Evolutionary conservation across 2,329 filamentous ascomycete species (phyloP), one percentile per base, ranked within the genome.

Genomic region (Hyphodiscus sp.): DNA sequence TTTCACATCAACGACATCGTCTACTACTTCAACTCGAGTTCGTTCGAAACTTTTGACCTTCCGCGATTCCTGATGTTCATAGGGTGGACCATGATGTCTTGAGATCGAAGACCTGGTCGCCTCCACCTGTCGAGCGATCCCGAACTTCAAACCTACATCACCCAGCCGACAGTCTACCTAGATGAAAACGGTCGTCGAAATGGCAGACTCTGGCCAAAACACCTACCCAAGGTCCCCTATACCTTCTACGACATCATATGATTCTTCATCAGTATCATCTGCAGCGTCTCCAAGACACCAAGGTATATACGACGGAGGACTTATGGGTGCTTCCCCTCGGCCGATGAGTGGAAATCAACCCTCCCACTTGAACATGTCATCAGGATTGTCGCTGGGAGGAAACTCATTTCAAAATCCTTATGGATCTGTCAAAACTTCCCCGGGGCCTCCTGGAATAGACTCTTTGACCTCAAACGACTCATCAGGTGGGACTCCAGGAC

Each of bases 191-290:
- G 50, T 49, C 51, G 53, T 50, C 51, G 61, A 54, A 65, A 83
- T 83, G 80, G 74, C 79, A 63, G 74, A 79, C 55, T 70, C 72
- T 67, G 73, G 77, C 63, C 80, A 83, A 71, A 80, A 76, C 67
- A 70, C 75, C 48, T 83, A 80, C 68, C 71, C 78, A 64, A 80
- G 79, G 70, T 84, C 81, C 54, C 81, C 82, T 56, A 82, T 82
- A 68, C 75, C 74, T 56, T 82, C 80, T 59, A 78, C 76, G 58
- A 75, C 76, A 68, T 83, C 80, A 60, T 84, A 82, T 75, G 80
- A 82, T 70, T 83, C 81, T 55, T 83, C 81, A 11, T 82, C 81
- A 47, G 79, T 82, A 62, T 82, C 81, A 23, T 83, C 81, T 54
- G 76, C 80, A 53, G 78, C 80, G 26, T 85, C 82, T 19, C 81